Conservation (phyloP, 2,329 filamentous ascomycete species). For the Exophiala oligosperma region DNA sequence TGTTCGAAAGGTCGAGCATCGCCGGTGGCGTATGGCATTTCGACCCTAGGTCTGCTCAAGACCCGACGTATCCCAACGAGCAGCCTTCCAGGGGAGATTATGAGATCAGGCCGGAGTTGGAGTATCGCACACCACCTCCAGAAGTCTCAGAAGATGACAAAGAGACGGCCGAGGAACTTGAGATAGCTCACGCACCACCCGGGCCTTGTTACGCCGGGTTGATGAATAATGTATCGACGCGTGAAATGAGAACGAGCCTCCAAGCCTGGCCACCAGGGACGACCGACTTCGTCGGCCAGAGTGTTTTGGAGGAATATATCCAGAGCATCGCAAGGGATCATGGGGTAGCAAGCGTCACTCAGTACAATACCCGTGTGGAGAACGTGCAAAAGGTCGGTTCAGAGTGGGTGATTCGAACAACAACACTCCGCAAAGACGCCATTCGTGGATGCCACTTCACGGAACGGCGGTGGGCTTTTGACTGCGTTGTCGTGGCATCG, state of each 20-base stretch:
- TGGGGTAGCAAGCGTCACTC: constrained; percentile 52
- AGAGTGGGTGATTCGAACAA: constrained; percentile 55
- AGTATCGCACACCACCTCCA: constrained; percentile 23
- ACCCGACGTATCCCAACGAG: constrained; percentile 48
- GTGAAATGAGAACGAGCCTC: constrained; percentile 50
- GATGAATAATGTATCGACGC: constrained; percentile 55
- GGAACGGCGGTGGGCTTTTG: constrained; percentile 40
- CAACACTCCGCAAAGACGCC: constrained; percentile 38
- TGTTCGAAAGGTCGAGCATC: constrained; percentile 55
- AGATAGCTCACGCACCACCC: constrained; percentile 50
- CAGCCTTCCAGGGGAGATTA: constrained; percentile 39
- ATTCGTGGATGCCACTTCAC: constrained; percentile 11
- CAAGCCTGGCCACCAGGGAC: constrained; percentile 61
- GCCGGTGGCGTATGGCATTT: constrained; percentile 61
- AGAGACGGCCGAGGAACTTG: constrained; percentile 8
- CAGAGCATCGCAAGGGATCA: constrained; percentile 56
- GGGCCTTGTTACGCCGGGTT: constrained; percentile 57
- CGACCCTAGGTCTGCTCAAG: constrained; percentile 50
- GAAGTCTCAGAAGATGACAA: constrained; percentile 12
- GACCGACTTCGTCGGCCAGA: constrained; percentile 59
- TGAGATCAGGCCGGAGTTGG: constrained; percentile 23
- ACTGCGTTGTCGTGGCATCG: constrained; percentile 54
- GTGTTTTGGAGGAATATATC: constrained; percentile 60
- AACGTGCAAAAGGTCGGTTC: constrained; percentile 47
- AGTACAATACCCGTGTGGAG: constrained; percentile 62